Evolutionary conservation across 371 early-diverging fungal species (phyloP), one percentile per base, ranked within the genome.

Genomic region (Apophysomyces variabilis): DNA sequence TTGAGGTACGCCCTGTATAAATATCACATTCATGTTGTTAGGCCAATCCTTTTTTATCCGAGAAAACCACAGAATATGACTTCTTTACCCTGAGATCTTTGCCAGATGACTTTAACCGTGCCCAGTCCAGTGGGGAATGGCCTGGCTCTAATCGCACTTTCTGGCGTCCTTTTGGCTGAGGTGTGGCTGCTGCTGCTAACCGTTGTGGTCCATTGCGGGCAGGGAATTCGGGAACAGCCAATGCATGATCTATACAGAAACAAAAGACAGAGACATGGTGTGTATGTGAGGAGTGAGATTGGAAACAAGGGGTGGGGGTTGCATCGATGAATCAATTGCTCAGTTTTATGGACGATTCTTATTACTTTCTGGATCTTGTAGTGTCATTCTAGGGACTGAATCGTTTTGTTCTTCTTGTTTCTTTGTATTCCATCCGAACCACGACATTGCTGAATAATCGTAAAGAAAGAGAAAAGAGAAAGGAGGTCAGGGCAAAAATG

Each of bases 121-220:
- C 94, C 98, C 98, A 97, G 79, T 98, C 97, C 36, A 95, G 71
- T 37, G 96, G 87, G 4, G 97, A 97, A 71, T 93, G 91, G 0
- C 97, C 97, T 0, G 96, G 95, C 64, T 86, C 92, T 5, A 97
- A 80, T 14, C 87, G 86, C 4, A 95, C 88, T 76, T 97, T 97
- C 66, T 85, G 81, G 32, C 95, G 82, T 58, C 76, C 67, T 67
- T 82, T 82, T 13, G 85, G 79, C 62, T 78, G 82, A 61, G 70
- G 78, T 4, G 82, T 84, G 4, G 80, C 73, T 26, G 84, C 78
- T 32, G 82, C 82, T 38, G 70, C 72, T 26, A 84, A 65, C 58
- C 84, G 69, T 74, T 84, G 84, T 47, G 84, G 84, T 21, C 84
- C 84, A 72, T 78, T 68, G 14, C 75, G 72, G 38, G 80, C 57